Percentiles rank a stretch among this genome's conserved stretches.
These are phyloP conservation scores for Eucalyptus polybractea DNA, from an alignment of 345 rosid species.

Conservation along the genomic window DNA sequence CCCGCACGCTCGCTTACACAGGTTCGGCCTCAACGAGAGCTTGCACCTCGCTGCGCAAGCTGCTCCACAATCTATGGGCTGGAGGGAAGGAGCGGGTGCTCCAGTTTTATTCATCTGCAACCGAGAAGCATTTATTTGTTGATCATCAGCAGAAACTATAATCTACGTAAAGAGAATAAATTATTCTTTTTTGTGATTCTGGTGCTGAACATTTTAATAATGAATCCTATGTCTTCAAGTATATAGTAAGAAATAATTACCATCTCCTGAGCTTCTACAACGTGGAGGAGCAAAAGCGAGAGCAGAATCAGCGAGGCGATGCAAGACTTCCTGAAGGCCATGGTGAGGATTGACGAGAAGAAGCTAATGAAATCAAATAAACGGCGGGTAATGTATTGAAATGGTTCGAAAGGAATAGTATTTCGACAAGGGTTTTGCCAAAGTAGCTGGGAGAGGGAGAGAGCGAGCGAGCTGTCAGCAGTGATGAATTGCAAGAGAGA, in stretches of 20 bases:
- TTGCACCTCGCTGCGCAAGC: constrained; percentile 1
- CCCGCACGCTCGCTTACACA: not conserved
- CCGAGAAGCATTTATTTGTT: not conserved
- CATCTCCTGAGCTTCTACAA: not conserved
- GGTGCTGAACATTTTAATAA: not conserved
- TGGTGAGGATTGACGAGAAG: not conserved
- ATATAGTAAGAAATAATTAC: not conserved
- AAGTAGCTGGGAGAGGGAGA: not conserved
- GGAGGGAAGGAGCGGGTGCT: not conserved
- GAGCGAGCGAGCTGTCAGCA: not conserved
- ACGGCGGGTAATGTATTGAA: rapidly evolving
- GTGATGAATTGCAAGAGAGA: not conserved
- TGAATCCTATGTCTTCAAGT: not conserved
- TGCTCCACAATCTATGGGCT: not conserved
- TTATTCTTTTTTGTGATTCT: not conserved
- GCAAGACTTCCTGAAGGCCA: not conserved
- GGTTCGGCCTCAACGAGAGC: not conserved
- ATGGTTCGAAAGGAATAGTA: not conserved
- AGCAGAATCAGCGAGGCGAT: not conserved
- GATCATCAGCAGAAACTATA: not conserved
- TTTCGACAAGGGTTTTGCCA: not conserved
- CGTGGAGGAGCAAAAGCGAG: not conserved
- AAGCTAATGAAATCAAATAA: not conserved
- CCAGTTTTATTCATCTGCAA: not conserved
- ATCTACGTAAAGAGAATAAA: not conserved